phyloP scores from a whole-genome alignment of 495 filamentous ascomycete genomes.

The Usnea hakonensis region DNA sequence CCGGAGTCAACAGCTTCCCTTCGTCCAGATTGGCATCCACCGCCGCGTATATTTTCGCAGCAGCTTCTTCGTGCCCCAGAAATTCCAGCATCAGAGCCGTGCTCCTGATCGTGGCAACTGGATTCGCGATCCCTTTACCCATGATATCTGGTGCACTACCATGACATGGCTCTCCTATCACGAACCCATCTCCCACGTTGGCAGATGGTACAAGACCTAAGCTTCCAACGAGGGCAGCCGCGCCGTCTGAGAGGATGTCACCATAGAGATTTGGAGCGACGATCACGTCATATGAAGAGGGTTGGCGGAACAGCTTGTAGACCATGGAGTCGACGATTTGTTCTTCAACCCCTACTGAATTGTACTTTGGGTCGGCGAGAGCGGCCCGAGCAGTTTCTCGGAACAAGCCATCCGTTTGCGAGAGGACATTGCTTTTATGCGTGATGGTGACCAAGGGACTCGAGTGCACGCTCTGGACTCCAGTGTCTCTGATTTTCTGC shows the following conservation, averaged over 20 bases:
- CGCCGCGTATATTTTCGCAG: conserved; percentile 79
- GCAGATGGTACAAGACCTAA: conserved; percentile 91
- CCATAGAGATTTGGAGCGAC: conserved; percentile 98
- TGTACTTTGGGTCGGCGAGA: conserved; percentile 57
- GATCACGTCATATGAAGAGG: conserved; percentile 90
- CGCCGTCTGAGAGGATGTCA: conserved; percentile 92
- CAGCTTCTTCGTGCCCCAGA: conserved; percentile 73
- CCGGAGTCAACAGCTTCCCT: conserved; percentile 72
- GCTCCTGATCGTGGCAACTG: conserved; percentile 87
- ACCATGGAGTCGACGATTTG: conserved; percentile 99
- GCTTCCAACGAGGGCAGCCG: conserved; percentile 89
- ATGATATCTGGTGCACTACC: conserved; percentile 93
- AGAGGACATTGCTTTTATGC: conserved; percentile 96
- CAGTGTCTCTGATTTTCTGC: conserved; percentile 61
- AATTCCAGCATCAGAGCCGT: conserved; percentile 96
- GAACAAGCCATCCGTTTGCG: conserved; percentile 95
- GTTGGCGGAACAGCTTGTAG: conserved; percentile 97
- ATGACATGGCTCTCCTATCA: conserved; percentile 97
- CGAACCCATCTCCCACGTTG: conserved; percentile 91
- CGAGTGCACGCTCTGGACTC: conserved; percentile 46
- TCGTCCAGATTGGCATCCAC: conserved; percentile 89
- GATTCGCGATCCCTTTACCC: conserved; percentile 88
- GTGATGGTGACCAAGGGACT: conserved; percentile 86
- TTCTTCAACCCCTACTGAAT: conserved; percentile 69
- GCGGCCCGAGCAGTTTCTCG: conserved; percentile 65